Base-by-base conservation (phyloP, 805 yeast genomes). In the Metschnikowia proteae region DNA sequence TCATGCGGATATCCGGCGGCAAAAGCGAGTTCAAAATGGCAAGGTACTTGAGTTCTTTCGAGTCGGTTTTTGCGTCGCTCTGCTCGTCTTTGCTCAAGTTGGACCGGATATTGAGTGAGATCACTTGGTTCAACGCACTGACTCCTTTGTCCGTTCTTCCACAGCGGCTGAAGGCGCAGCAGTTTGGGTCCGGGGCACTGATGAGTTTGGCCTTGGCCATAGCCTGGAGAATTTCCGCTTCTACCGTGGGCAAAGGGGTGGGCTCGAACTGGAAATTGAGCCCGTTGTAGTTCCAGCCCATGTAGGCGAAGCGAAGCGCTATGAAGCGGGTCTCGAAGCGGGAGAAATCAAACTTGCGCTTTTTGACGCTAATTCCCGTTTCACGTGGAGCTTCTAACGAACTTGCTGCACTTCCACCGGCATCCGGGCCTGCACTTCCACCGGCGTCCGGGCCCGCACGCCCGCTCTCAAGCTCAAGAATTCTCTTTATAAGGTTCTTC, bases 131-230 rank as follows among this genome's bases (percentile, higher is more conserved):
- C 84, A 94, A 80, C 0, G 99, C 99, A 70, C 96, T 88, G 10
- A 92, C 98, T n/a, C 97, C 98, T 56, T 81, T 82, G 60, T 92
- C 98, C 0, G 98, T 92, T 60, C 98, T 75, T 0, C 98, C 98
- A 68, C 98, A 94, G 53, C 97, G 73, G 56, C 95, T 86, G 64
- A 91, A 90, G 10, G 79, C 75, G 60, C 84, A 87, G 1, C 80
- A 82, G 6, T 70, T 70, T 0, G 89, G 84, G 22, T 80, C 83
- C 23, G 76, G 58, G 1, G 81, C 72, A 7, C 81, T 76, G 8
- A 94, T 81, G 51, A 94, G 64, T 54, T 77, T 82, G 28, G 92
- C 81, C 53, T 75, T 80, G 42, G 74, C 68, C 66, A 94, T 64
- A 0, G 96, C 96, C 36, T 84, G 78, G 36, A 94, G 64, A 4